A percentile compares a stretch with the other conserved stretches of the same genome.
These are phyloP conservation scores for Fusarium domesticum DNA, from an alignment of 2,329 filamentous ascomycete genomes.

Conservation along the genomic window DNA sequence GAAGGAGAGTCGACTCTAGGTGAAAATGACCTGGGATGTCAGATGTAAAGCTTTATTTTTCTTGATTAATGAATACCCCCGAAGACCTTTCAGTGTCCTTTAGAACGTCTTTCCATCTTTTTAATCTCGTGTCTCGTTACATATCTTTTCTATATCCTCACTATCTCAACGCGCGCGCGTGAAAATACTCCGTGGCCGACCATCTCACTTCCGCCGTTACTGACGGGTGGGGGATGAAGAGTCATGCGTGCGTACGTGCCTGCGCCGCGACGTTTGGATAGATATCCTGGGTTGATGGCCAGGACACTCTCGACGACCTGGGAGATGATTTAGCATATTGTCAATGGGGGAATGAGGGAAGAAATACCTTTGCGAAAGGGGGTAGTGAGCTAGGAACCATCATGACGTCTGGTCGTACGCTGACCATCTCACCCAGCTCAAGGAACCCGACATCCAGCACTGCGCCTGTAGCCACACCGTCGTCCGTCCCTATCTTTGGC, in stretches of 20 bases:
- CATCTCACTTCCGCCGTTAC: conserved; percentile 57
- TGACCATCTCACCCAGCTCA: conserved; percentile 87
- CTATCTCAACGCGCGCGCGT: conserved; percentile 81
- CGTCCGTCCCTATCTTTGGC: conserved; percentile 60
- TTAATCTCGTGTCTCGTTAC: conserved; percentile 19
- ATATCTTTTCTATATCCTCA: conserved; percentile 58
- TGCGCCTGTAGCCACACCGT: conserved; percentile 65
- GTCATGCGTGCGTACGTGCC: conserved; percentile 84
- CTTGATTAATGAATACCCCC: conserved; percentile 31
- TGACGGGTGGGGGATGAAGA: conserved; percentile 62
- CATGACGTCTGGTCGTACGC: conserved; percentile 79
- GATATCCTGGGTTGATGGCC: conserved; percentile 82
- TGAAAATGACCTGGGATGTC: conserved; percentile 16
- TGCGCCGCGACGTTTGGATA: conserved; percentile 79
- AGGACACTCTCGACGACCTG: conserved; percentile 89
- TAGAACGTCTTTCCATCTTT: conserved; percentile 5
- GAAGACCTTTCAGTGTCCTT: conserved; percentile 3
- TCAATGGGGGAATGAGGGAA: background rate
- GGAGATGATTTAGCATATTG: conserved; percentile 10
- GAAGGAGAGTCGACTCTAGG: conserved; percentile 52
- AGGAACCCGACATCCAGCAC: conserved; percentile 80
- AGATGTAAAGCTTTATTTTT: conserved; percentile 5
- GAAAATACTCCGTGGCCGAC: conserved; percentile 76
- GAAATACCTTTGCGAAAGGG: conserved; percentile 78
- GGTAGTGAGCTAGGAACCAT: conserved; percentile 78